Conservation (phyloP, 1,284 basidiomycete species). For the Meira miltonrushii region DNA sequence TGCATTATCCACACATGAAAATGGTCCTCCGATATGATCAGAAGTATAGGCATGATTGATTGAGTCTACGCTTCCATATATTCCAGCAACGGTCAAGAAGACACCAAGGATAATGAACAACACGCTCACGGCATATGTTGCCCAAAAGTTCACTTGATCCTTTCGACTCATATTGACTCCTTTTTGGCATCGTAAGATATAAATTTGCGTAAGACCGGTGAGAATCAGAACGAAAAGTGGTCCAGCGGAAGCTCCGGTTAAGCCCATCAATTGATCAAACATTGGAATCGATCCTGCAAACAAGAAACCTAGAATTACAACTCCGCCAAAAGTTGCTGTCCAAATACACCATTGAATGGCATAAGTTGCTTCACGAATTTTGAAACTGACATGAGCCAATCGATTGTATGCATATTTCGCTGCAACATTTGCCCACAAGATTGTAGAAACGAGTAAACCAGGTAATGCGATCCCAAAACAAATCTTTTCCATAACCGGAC, state of each 20-base stretch:
- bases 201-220: slow-evolving; percentile 14
- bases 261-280: slow-evolving; percentile 26
- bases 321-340: slow-evolving; percentile 43
- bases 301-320: slow-evolving; percentile 50
- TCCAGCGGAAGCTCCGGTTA: slow-evolving; percentile 62
- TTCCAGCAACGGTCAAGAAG: slow-evolving; percentile 54
- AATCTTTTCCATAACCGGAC: slow-evolving; percentile 27
- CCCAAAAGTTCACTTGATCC: neutral
- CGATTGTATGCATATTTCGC: slow-evolving; percentile 64
- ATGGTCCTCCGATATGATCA: slow-evolving; percentile 58
- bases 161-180: neutral
- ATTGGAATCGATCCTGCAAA: slow-evolving; percentile 53
- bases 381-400: slow-evolving; percentile 60
- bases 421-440: slow-evolving; percentile 59
- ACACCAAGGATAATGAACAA: neutral
- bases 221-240: slow-evolving; percentile 56
- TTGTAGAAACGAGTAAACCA: slow-evolving; percentile 56
- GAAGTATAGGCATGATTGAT: slow-evolving; percentile 49
- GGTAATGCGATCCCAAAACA: slow-evolving; percentile 44
- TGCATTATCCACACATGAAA: slow-evolving; percentile 54
- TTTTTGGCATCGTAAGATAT: slow-evolving; percentile 41
- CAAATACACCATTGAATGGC: slow-evolving; percentile 62
- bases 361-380: slow-evolving; percentile 60
- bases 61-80: slow-evolving; percentile 57
- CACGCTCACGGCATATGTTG: neutral